Conservation (phyloP, 2,329 filamentous ascomycete genomes). For the Spiromastix sp. region DNA sequence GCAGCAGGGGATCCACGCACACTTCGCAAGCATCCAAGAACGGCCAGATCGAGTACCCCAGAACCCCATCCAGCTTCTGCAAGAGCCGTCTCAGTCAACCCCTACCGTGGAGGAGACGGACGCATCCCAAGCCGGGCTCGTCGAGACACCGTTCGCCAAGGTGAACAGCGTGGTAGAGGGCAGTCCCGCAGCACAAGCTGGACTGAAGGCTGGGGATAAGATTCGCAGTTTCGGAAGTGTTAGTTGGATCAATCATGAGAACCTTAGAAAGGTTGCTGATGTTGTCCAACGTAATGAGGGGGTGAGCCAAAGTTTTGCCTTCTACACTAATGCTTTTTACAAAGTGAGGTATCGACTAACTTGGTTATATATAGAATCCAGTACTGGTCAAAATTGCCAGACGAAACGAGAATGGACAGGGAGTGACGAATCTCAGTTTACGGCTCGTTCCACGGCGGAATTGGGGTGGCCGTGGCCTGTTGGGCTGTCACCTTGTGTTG, state of each 20-base stretch:
- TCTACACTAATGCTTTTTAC: not conserved
- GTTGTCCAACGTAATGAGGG: conserved; percentile 83
- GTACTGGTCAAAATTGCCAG: conserved; percentile 60
- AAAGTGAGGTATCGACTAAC: not conserved
- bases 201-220: conserved; percentile 67
- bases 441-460: conserved; percentile 64
- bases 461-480: conserved; percentile 82
- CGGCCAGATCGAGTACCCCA: conserved; percentile 8
- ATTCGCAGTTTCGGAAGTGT: conserved; percentile 79
- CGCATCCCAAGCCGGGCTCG: conserved; percentile 18
- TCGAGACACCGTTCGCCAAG: conserved; percentile 67
- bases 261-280: conserved; percentile 75
- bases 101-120: conserved; percentile 16
- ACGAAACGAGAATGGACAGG: conserved; percentile 33
- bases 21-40: conserved; percentile 59
- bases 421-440: conserved; percentile 51
- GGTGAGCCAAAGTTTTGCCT: conserved; percentile 44
- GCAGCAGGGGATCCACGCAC: conserved; percentile 77
- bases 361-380: conserved; percentile 42
- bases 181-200: conserved; percentile 75
- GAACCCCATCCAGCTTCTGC: not conserved
- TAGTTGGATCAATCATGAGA: conserved; percentile 75
- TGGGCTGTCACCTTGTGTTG: conserved; percentile 85
- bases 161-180: conserved; percentile 71
- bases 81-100: conserved; percentile 5